A percentile compares a stretch with the other conserved stretches of the same genome.
Conservation (phyloP, 1,139 yeast genomes). For the Blastobotrys capitulatus region DNA sequence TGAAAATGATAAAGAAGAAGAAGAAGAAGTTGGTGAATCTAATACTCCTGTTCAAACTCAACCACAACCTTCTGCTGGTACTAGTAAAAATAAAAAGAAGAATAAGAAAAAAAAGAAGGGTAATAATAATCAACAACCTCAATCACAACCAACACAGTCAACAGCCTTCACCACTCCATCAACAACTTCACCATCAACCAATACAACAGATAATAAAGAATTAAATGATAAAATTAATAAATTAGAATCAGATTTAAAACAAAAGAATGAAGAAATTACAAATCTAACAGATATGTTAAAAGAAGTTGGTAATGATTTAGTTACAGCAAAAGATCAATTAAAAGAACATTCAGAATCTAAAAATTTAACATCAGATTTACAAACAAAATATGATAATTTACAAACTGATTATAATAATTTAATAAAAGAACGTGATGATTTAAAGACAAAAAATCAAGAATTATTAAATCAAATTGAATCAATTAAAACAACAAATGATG, state of each 20-base stretch:
- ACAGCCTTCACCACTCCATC: neutral
- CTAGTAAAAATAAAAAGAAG: conserved; percentile 26
- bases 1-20: conserved; percentile 10
- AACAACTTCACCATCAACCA: neutral
- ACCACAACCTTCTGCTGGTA: conserved; percentile 7
- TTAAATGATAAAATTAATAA: neutral
- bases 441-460: conserved; percentile 1
- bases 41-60: conserved; percentile 10
- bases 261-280: conserved; percentile 48
- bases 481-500: neutral
- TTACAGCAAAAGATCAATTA: conserved; percentile 32
- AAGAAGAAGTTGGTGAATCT: conserved; percentile 23
- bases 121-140: neutral
- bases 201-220: neutral
- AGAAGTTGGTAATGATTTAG: conserved; percentile 71
- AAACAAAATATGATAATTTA: conserved; percentile 14
- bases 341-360: conserved; percentile 6
- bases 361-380: conserved; percentile 6
- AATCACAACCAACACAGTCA: neutral
- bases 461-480: conserved; percentile 2
- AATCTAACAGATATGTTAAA: conserved; percentile 64
- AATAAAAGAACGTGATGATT: neutral
- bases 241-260: conserved; percentile 1
- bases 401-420: conserved; percentile 4
- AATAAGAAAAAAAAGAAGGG: conserved; percentile 18